phyloP scores from a whole-genome alignment of 345 rosid species.

The Eucalyptus sp. region DNA sequence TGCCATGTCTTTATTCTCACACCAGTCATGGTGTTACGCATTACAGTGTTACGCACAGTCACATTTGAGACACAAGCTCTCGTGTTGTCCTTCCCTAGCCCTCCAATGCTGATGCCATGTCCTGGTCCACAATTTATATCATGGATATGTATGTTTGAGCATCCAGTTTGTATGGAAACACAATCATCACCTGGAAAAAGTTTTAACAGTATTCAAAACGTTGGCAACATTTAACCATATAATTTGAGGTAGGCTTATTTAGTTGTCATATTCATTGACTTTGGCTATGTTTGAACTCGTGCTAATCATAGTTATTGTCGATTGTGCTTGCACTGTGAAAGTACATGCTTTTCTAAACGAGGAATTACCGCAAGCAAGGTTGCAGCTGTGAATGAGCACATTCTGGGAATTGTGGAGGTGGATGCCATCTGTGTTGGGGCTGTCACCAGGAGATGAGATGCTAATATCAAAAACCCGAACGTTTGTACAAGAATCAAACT shows the following conservation, averaged over 20 bases:
- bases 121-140: constrained; percentile 80
- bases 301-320: neutral
- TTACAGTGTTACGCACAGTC: constrained; percentile 46
- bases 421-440: constrained; percentile 84
- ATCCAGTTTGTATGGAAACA: constrained; percentile 72
- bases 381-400: constrained; percentile 45
- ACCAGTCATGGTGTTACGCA: constrained; percentile 51
- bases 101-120: constrained; percentile 86
- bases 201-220: neutral
- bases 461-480: constrained; percentile 48
- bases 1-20: constrained; percentile 93
- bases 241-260: neutral
- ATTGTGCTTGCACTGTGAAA: neutral
- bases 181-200: constrained; percentile 70
- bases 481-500: constrained; percentile 47
- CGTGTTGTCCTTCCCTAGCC: constrained; percentile 51
- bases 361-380: constrained; percentile 63
- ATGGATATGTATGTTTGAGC: constrained; percentile 59
- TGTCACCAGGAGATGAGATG: constrained; percentile 60
- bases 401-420: constrained; percentile 70
- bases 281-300: neutral
- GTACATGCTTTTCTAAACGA: neutral
- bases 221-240: neutral
- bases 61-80: constrained; percentile 78
- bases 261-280: neutral